Evolutionary conservation across 345 rosid genomes (phyloP).

Genomic region (Pistacia integerrima): DNA sequence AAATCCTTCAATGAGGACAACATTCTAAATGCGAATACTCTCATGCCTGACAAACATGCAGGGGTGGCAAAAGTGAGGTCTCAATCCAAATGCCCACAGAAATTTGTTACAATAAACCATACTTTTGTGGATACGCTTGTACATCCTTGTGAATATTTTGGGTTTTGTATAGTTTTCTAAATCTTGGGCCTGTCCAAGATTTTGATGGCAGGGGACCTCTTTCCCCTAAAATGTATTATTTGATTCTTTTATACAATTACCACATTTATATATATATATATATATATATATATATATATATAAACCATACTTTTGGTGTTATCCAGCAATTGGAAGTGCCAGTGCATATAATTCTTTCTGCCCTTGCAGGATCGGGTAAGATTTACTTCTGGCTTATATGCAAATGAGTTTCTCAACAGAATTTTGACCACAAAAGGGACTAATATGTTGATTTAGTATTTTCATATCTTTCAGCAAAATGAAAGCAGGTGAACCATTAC

Average conservation of each 20-base stretch:
- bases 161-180: too few relatives aligned
- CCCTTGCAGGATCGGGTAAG: not conserved
- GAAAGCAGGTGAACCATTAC: not conserved
- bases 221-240: too few relatives aligned
- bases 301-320: not conserved
- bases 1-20: not conserved
- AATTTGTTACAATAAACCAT: not conserved
- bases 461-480: not conserved
- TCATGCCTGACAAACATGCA: not conserved
- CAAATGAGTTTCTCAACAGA: not conserved
- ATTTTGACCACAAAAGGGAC: not conserved
- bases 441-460: not conserved
- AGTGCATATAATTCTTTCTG: not conserved
- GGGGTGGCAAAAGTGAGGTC: not conserved
- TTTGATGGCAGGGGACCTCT: too few relatives aligned
- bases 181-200: too few relatives aligned
- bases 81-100: conserved; percentile 1
- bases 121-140: too few relatives aligned
- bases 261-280: too few relatives aligned
- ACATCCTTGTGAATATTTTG: too few relatives aligned
- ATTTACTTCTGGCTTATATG: not conserved
- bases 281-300: too few relatives aligned
- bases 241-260: too few relatives aligned
- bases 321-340: conserved; percentile 5
- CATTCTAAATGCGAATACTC: not conserved